Base-by-base conservation (phyloP, 164 flowering plant species). In the Stephania cephalantha region DNA sequence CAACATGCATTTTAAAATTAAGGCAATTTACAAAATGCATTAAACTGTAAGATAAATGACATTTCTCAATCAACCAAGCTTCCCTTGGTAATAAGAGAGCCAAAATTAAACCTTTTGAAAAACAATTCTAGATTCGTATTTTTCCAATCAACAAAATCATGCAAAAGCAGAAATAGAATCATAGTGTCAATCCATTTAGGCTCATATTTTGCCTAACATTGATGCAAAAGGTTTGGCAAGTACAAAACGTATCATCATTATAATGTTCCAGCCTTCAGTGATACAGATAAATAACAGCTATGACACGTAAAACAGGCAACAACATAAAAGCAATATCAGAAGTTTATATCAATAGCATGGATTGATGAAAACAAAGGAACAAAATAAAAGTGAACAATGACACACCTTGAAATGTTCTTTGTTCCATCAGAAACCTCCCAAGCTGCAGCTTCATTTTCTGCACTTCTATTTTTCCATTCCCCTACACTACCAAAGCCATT, bases 341-440 rank as follows among this genome's bases (percentile, higher is more conserved):
- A n/a, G 64, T n/a, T 58, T 58, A 18, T 58, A 58, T 6, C 64
- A 58, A 15, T 15, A 15, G 18, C 6, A 18, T 58, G 13, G 64
- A 58, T 58, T 58, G 29, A 0, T 15, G 6, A 17, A 53, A 66
- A n/a, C 9, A 9, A 46, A 55, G 76, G 15, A 73, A 46, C 72
- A 44, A 3, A 20, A 30, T 73, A 50, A 50, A 50, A 50, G 15
- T 12, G 13, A 48, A 48, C 13, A 50, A 50, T 50, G 55, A 50
- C 83, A 55, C 84, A 95, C 99, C 88, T 93, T 73, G 95, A 86
- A 53, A 86, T 77, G 78, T 79, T 88, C 80, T 85, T 92, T 11
- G 85, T 77, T 44, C 90, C 76, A 13, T 88, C 94, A 64, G 94
- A 75, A 70, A 87, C 82, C 76, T 90, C 95, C 97, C 97, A 91